Evolutionary conservation across 148 eudicot genomes (phyloP).

Genomic region (Chenopodium formosanum): DNA sequence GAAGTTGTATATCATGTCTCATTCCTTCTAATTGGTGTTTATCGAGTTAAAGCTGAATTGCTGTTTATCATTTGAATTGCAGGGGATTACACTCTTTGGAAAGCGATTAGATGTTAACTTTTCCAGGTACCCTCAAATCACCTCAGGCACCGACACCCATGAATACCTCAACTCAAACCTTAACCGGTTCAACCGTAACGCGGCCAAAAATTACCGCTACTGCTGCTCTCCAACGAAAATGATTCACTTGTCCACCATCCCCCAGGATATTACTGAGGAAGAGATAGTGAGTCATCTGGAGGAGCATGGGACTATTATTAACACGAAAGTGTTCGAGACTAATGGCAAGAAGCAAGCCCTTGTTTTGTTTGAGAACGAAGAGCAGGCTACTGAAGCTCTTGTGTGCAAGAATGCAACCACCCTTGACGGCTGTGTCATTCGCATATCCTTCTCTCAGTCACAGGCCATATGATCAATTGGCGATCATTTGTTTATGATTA

Average conservation of each 20-base stretch:
- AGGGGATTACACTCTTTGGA: slow-evolving; percentile 84
- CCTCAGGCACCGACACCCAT: slow-evolving; percentile 77
- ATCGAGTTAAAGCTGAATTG: slow-evolving; percentile 2
- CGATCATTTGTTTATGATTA: neutral
- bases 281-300: slow-evolving; percentile 69
- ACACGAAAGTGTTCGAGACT: slow-evolving; percentile 73
- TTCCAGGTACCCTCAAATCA: slow-evolving; percentile 73
- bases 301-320: slow-evolving; percentile 74
- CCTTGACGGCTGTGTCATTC: slow-evolving; percentile 60
- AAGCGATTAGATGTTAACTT: slow-evolving; percentile 83
- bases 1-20: neutral
- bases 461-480: slow-evolving; percentile 42
- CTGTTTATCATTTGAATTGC: neutral
- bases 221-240: slow-evolving; percentile 95
- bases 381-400: slow-evolving; percentile 88
- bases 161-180: slow-evolving; percentile 87
- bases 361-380: slow-evolving; percentile 72
- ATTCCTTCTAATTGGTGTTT: neutral
- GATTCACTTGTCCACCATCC: slow-evolving; percentile 82
- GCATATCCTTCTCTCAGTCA: slow-evolving; percentile 82
- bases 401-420: slow-evolving; percentile 86
- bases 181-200: slow-evolving; percentile 86
- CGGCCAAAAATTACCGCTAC: slow-evolving; percentile 90
- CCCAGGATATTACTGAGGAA: slow-evolving; percentile 74
- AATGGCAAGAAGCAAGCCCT: slow-evolving; percentile 89